Evolutionary conservation across 2,329 filamentous ascomycete species (phyloP).

Genomic region (Trichophyton benhamiae): DNA sequence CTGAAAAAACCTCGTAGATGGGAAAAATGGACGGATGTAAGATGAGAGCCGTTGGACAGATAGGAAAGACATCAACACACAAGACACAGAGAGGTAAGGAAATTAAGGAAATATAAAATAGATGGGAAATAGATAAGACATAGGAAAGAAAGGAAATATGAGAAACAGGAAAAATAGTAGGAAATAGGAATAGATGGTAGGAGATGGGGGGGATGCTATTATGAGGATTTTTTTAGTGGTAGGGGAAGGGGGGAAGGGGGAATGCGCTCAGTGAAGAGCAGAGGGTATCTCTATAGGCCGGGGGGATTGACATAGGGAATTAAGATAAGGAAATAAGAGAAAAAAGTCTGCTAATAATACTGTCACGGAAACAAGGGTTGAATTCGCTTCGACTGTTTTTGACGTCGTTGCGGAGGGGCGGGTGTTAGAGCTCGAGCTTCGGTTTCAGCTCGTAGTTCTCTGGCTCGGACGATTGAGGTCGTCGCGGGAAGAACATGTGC

Average conservation of each 20-base stretch:
- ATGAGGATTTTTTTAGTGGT: background rate
- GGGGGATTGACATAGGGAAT: no score
- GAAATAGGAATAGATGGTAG: background rate
- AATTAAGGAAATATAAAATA: background rate
- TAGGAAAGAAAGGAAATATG: background rate
- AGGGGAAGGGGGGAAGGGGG: background rate
- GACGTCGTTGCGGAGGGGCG: no score
- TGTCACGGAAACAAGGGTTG: no score
- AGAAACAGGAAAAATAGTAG: background rate
- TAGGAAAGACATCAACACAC: background rate
- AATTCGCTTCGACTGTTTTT: no score
- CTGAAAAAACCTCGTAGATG: background rate
- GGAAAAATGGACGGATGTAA: background rate
- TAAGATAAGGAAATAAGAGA: no score
- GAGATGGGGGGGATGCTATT: background rate
- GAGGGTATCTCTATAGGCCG: no score
- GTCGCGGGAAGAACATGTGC: slow-evolving; percentile 58
- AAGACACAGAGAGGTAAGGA: background rate
- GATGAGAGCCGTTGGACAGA: background rate
- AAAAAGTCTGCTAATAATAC: no score
- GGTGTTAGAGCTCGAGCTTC: slow-evolving; percentile 10
- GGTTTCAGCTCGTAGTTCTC: slow-evolving; percentile 53
- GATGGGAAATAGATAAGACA: background rate
- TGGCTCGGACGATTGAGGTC: slow-evolving; percentile 64
- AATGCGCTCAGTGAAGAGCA: no score